phyloP scores from a whole-genome alignment of 23 red algal genomes.

The Gracilaria caudata region DNA sequence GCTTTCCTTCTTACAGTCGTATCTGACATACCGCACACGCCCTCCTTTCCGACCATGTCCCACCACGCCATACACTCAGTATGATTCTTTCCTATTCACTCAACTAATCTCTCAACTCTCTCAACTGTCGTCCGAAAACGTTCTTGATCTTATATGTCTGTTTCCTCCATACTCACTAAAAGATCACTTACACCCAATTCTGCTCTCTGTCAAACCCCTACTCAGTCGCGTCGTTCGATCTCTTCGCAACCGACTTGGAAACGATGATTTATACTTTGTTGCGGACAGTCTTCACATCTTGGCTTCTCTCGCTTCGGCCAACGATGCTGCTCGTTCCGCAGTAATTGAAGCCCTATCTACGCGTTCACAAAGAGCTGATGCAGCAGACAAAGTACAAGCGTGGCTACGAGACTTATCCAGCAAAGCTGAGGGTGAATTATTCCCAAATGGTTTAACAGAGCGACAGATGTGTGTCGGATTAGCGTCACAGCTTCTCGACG shows the following conservation, averaged over 20 bases:
- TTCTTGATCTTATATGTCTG: slow-evolving; percentile 25
- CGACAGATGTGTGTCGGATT: slow-evolving; percentile 28
- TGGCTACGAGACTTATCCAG: slow-evolving; percentile 17
- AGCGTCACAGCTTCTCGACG: slow-evolving; percentile 20
- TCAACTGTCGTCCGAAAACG: slow-evolving; percentile 8
- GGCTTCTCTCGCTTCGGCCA: not conserved
- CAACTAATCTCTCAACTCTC: slow-evolving; percentile 5
- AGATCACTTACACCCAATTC: not conserved
- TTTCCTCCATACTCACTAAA: slow-evolving; percentile 6
- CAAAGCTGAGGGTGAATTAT: slow-evolving; percentile 10
- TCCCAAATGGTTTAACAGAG: slow-evolving; percentile 25
- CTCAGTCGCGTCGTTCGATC: slow-evolving; percentile 36
- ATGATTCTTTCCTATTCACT: slow-evolving; percentile 32
- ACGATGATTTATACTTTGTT: slow-evolving; percentile 15
- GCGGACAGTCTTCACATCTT: slow-evolving; percentile 25
- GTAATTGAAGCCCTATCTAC: slow-evolving; percentile 31
- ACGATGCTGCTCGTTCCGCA: not conserved
- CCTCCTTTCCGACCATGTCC: slow-evolving; percentile 30
- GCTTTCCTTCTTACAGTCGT: slow-evolving; percentile 12
- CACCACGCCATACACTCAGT: slow-evolving; percentile 30
- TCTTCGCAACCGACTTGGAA: slow-evolving; percentile 18
- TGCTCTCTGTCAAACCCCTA: not conserved
- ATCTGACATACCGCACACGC: slow-evolving; percentile 34
- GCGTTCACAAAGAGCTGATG: slow-evolving; percentile 17
- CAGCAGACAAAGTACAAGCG: slow-evolving; percentile 21